Base-by-base conservation (phyloP, 1,284 basidiomycete species). In the Volvariella volvacea region DNA sequence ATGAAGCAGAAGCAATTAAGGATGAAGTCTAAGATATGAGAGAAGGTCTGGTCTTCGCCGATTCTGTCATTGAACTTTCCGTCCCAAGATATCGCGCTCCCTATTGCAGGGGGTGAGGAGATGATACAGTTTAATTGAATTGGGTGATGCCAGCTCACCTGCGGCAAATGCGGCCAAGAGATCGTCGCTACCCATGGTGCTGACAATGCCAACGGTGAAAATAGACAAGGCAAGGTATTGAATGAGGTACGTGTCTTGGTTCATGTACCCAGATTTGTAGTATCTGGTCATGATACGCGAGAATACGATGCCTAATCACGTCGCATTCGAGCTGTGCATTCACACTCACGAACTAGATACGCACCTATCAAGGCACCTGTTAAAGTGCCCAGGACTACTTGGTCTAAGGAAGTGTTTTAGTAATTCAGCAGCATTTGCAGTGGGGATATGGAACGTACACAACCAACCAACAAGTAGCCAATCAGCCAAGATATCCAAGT, bases 11-110 rank as follows among this genome's bases (percentile, higher is more conserved):
- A 83, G 55, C 85, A 89, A 59, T 94, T 94, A 56, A 94, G 77
- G 33, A 87, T 64, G 37, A 86, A 71, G 51, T 96, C 92, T 53
- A 98, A 84, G 42, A 96, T 88, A 36, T 88, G 85, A 17, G 90
- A 85, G 60, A 98, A 98, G 30, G 83, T 74, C 48, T 90, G 84
- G 52, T 84, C 80, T 61, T 93, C 88, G n/a, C n/a, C n/a, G 2
- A 82, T 92, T 45, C 92, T 85, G 36, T 72, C 69, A 57, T 90
- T 89, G 67, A 95, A 96, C 59, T 92, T 78, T 31, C 91, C 88
- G 57, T 97, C 92, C 94, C 93, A 97, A 1, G 92, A 91, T 52
- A 96, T 87, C 0, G 93, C 91, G 45, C 76, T 83, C 1, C 84
- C 84, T 87, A 31, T 15, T 34, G 8, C 21, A 28, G 12, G 12